phyloP scores from a whole-genome alignment of 352 stramenopile genomes.

The Pilasporangium apinafurcum region DNA sequence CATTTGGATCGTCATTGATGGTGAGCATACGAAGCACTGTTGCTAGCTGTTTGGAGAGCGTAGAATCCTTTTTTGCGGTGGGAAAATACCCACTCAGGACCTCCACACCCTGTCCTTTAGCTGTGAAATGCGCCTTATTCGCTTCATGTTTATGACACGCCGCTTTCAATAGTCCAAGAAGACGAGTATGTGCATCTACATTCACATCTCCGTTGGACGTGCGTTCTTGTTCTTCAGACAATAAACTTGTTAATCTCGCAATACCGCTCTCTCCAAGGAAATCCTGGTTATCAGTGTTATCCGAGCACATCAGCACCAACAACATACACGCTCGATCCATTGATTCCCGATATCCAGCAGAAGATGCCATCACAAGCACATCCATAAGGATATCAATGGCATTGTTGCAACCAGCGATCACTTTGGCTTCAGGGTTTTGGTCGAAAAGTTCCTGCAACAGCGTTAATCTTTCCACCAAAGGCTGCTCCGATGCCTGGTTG shows the following conservation, averaged over 20 bases:
- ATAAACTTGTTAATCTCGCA: conserved; percentile 24
- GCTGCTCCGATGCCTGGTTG: conserved; percentile 8
- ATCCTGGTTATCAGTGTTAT: conserved; percentile 58
- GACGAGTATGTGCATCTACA: no score
- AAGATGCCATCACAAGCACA: conserved; percentile 11
- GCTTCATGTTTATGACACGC: conserved; percentile 54
- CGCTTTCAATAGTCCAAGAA: conserved; percentile 31
- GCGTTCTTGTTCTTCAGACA: no score
- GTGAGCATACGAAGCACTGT: conserved; percentile 51
- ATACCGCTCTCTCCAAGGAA: conserved; percentile 42
- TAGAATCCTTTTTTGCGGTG: conserved; percentile 16
- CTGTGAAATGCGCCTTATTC: conserved; percentile 61
- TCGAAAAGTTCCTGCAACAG: conserved; percentile 33
- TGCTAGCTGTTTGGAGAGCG: conserved; percentile 43
- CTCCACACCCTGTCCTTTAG: conserved; percentile 39
- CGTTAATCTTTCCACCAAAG: conserved; percentile 3
- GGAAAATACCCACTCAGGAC: conserved; percentile 25
- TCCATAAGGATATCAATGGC: conserved; percentile 36
- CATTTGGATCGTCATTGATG: conserved; percentile 62
- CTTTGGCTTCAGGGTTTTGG: conserved; percentile 38
- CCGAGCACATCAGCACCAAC: conserved; percentile 28
- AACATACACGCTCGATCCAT: conserved; percentile 9
- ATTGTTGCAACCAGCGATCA: conserved; percentile 55
- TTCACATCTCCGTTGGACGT: no score
- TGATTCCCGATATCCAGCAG: neutral